Evolutionary conservation across 2,329 filamentous ascomycete species (phyloP), one percentile per base, ranked within the genome.

Genomic region (Leptographium galeiforme): DNA sequence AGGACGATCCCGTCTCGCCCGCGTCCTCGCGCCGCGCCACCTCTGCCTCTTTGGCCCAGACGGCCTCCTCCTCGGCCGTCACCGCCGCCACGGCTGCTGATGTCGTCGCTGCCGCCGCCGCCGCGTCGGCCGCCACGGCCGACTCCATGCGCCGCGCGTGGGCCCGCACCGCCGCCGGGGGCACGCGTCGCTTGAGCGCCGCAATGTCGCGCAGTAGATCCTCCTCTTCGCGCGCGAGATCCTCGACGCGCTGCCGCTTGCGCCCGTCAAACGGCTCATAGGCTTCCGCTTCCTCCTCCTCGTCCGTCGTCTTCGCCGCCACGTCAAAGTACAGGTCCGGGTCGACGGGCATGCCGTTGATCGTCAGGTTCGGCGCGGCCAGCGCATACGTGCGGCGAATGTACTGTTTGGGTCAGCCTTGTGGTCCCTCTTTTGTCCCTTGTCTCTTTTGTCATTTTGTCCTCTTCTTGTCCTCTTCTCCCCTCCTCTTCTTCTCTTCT

Each of bases 171-270:
- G 72, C 70, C 11, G 67, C 61, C 16, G 61, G 63, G 19, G 78
- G 78, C 1, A 79, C 72, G 56, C 67, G 65, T 57, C 75, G 73
- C 64, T 81, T 81, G n/a, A 81, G 70, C 34, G 69, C 67, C 8
- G 81, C 80, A 60, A 84, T 81, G 60, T 82, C 77, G 58, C 80
- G 76, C 46, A 83, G 75, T 4, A 84, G 72, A 61, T 79, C 78
- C 62, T 84, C 80, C 59, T 84, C 81, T 55, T 81, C 73, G 56
- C 75, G 70, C 56, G 77, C 72, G n/a, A 83, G 73, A 40, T 78
- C 74, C 62, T 80, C 78, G 59, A 82, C 76, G 59, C 72, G 74
- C 56, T 73, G 70, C 61, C 79, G 78, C 60, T 78, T 75, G 63
- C 76, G 76, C 4, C 70, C 66, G 68, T 84, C 77, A 61, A 82